Evolutionary conservation across 2,329 filamentous ascomycete genomes (phyloP), one percentile per base, ranked within the genome.

Genomic region (Monosporascus sp.): DNA sequence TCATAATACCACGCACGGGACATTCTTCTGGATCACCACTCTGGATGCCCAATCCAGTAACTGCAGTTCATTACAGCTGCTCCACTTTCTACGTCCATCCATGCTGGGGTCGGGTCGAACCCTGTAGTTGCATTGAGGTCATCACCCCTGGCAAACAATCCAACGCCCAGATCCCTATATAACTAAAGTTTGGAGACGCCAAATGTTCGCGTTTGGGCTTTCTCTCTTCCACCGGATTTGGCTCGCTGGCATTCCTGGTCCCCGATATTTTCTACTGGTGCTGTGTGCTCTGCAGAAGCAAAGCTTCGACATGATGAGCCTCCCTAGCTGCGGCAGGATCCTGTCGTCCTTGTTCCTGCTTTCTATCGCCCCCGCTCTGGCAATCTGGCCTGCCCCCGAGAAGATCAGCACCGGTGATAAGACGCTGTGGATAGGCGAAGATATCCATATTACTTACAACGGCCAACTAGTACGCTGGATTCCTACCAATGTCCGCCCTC

Each of bases 381-480:
- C 82, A 15, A 65, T 86, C 55, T 86, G 82, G 82, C 82, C 82
- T 14, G 71, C 75, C 22, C 82, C 82, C 2, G 70, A 72, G 51
- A 73, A 71, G 40, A 72, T 79, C 51, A 76, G 72, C 45, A 79
- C 75, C 17, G 82, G 82, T 53, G 74, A 74, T 59, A 72, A 72
- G 9, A 72, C 75, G 35, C 68, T 86, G 56, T 82, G 78, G 69
- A 79, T 86, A 62, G 71, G 74, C 56, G 69, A 77, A 55, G 70
- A 72, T 58, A 66, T 85, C 54, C 63, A 72, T 15, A 72, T 86
- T 54, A 82, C 78, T 40, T 85, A 85, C 65, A 85, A 86, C 70
- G 79, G 79, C 61, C 71, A 70, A 65, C 66, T 64, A 69, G 81
- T 85, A 83, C 66, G 80, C 66, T 77, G 69, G 71, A 64, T 60